phyloP scores from a whole-genome alignment of 2,329 filamentous ascomycete genomes.

The Sclerotinia glacialis region DNA sequence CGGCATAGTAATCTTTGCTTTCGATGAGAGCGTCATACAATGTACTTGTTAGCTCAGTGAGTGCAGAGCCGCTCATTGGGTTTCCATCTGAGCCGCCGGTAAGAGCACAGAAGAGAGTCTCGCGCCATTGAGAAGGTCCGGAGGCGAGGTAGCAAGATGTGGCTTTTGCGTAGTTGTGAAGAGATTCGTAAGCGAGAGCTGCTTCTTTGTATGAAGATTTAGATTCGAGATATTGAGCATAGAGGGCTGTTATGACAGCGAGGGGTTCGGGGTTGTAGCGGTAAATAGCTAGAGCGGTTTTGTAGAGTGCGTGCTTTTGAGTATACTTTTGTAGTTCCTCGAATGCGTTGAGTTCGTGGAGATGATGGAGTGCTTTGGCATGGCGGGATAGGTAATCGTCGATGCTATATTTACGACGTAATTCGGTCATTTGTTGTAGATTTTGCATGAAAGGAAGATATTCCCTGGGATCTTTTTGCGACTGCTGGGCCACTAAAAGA shows the following conservation, averaged over 20 bases:
- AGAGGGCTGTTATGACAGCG: conserved; percentile 68
- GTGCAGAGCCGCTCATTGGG: conserved; percentile 46
- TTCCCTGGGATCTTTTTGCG: conserved; percentile 90
- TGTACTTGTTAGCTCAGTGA: conserved; percentile 65
- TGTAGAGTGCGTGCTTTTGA: conserved; percentile 76
- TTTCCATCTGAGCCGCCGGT: conserved; percentile 7
- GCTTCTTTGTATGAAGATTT: conserved; percentile 80
- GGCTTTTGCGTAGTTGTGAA: conserved; percentile 70
- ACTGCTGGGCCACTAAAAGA: conserved; percentile 88
- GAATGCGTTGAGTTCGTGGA: conserved; percentile 71
- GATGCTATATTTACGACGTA: conserved; percentile 76
- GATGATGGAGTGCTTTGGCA: conserved; percentile 71
- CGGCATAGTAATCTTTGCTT: conserved; percentile 76
- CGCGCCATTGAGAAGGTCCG: conserved; percentile 76
- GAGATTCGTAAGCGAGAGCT: conserved; percentile 85
- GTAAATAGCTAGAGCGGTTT: conserved; percentile 73
- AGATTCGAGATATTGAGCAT: conserved; percentile 73
- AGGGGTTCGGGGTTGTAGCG: conserved; percentile 73
- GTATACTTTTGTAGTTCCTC: conserved; percentile 77
- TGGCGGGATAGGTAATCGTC: conserved; percentile 81
- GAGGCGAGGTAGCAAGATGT: conserved; percentile 81
- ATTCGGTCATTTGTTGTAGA: conserved; percentile 68
- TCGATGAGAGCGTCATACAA: conserved; percentile 80
- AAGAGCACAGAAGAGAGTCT: conserved; percentile 75
- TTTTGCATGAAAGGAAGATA: conserved; percentile 93